These are phyloP conservation scores for Harringtonia lauricola DNA, from an alignment of 2,329 filamentous ascomycete genomes.

Conservation along the genomic window DNA sequence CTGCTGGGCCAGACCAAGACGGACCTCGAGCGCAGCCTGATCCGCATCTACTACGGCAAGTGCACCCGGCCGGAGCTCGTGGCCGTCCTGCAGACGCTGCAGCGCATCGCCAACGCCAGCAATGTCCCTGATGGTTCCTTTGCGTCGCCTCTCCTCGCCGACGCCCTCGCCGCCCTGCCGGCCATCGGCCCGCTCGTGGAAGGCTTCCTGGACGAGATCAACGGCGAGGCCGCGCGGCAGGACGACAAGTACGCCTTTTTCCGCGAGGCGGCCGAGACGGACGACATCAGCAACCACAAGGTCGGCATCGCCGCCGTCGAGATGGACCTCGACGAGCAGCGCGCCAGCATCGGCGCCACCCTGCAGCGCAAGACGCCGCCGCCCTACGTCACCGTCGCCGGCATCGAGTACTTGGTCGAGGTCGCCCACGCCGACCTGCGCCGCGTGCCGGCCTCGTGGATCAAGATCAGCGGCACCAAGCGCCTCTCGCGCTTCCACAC, in stretches of 20 bases:
- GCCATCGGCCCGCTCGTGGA: conserved; percentile 63
- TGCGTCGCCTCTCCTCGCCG: conserved; percentile 53
- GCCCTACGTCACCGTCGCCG: conserved; percentile 67
- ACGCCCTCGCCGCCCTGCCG: conserved; percentile 66
- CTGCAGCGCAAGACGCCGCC: conserved; percentile 58
- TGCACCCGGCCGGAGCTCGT: conserved; percentile 84
- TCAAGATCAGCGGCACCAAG: conserved; percentile 91
- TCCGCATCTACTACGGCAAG: conserved; percentile 95
- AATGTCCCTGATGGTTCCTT: conserved; percentile 59
- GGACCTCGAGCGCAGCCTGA: conserved; percentile 85
- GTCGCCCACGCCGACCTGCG: conserved; percentile 74
- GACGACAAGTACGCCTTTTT: conserved; percentile 96
- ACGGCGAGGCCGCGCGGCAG: conserved; percentile 66
- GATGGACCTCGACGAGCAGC: conserved; percentile 73
- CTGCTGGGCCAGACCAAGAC: conserved; percentile 61
- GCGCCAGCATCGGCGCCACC: conserved; percentile 56
- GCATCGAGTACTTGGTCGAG: conserved; percentile 92
- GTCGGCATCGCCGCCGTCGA: conserved; percentile 86
- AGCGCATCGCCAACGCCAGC: conserved; percentile 69
- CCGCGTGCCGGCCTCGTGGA: conserved; percentile 86
- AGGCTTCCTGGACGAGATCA: conserved; percentile 73
- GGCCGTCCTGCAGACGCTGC: conserved; percentile 72
- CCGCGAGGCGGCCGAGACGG: conserved; percentile 74
- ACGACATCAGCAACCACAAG: conserved; percentile 81
- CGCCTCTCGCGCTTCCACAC: conserved; percentile 88